Evolutionary conservation across 768 basidiomycete species (phyloP).

Genomic region (Cyclocybe aegerita): DNA sequence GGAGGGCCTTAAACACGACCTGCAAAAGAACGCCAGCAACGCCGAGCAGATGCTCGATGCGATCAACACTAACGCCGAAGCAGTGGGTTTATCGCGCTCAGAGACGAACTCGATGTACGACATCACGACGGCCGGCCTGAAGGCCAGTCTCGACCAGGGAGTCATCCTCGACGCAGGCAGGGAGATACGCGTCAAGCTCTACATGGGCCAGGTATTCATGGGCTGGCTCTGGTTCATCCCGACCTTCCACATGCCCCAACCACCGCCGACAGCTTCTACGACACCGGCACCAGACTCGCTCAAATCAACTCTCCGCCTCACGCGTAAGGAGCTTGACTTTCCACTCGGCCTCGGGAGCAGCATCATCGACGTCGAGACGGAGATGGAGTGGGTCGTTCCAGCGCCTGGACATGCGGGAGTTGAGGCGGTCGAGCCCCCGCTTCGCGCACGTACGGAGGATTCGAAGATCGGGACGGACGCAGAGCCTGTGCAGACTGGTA

Average conservation of each 20-base stretch:
- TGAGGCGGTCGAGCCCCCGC: slow-evolving; percentile 20
- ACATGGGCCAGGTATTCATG: slow-evolving; percentile 76
- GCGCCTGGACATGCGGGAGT: not conserved
- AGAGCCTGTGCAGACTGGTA: slow-evolving; percentile 22
- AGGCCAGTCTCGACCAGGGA: slow-evolving; percentile 26
- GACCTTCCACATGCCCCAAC: slow-evolving; percentile 71
- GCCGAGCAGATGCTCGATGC: not conserved
- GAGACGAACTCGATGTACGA: slow-evolving; percentile 48
- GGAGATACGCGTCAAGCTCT: slow-evolving; percentile 44
- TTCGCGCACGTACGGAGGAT: slow-evolving; percentile 13
- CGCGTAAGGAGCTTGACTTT: slow-evolving; percentile 73
- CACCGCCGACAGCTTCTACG: slow-evolving; percentile 27
- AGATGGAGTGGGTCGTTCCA: slow-evolving; percentile 46
- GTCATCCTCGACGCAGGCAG: slow-evolving; percentile 58
- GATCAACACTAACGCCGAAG: slow-evolving; percentile 20
- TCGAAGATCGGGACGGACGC: slow-evolving; percentile 1
- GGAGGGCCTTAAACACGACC: slow-evolving; percentile 37
- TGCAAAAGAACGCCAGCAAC: slow-evolving; percentile 20
- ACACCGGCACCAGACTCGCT: slow-evolving; percentile 10
- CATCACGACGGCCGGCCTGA: slow-evolving; percentile 16
- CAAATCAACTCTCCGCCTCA: slow-evolving; percentile 42
- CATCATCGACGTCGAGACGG: slow-evolving; percentile 67
- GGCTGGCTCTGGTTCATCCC: slow-evolving; percentile 90
- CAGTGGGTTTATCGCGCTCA: slow-evolving; percentile 29
- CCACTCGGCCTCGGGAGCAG: slow-evolving; percentile 69